These are phyloP conservation scores for Tetratostichococcus sp. DNA, from an alignment of 139 green algal genomes.

Conservation along the genomic window DNA sequence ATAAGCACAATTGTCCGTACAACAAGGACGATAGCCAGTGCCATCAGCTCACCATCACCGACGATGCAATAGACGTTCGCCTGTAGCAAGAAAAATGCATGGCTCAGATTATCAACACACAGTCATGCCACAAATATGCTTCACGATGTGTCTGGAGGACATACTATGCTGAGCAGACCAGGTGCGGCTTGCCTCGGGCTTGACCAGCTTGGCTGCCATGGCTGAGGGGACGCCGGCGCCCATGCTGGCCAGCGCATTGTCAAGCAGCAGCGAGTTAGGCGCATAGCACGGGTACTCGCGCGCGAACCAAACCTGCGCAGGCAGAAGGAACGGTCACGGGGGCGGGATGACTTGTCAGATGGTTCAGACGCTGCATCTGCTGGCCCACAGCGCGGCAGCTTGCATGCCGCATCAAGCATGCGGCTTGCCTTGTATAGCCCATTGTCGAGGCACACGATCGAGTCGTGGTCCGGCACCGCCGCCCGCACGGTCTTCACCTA, in stretches of 20 bases:
- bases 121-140: too few species aligned
- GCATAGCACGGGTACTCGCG: constrained; percentile 28
- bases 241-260: constrained; percentile 46
- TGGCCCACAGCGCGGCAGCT: too few species aligned
- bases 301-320: constrained; percentile 32
- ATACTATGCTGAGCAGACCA: too few species aligned
- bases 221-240: constrained; percentile 34
- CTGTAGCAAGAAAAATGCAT: not conserved
- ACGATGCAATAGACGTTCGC: constrained; percentile 24
- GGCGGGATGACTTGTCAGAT: too few species aligned
- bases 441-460: constrained; percentile 36
- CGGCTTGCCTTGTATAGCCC: constrained; percentile 25
- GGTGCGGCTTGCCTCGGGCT: constrained; percentile 5
- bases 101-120: too few species aligned
- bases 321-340: too few species aligned
- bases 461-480: constrained; percentile 12
- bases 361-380: too few species aligned
- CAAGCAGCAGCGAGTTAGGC: constrained; percentile 38
- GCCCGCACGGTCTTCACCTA: not conserved
- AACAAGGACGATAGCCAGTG: not conserved
- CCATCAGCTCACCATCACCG: constrained; percentile 14
- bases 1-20: not conserved
- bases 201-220: constrained; percentile 33
- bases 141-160: too few species aligned
- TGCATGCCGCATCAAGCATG: too few species aligned